Evolutionary conservation across 164 flowering plant genomes (phyloP).

Genomic region (Nymphaea colorata): DNA sequence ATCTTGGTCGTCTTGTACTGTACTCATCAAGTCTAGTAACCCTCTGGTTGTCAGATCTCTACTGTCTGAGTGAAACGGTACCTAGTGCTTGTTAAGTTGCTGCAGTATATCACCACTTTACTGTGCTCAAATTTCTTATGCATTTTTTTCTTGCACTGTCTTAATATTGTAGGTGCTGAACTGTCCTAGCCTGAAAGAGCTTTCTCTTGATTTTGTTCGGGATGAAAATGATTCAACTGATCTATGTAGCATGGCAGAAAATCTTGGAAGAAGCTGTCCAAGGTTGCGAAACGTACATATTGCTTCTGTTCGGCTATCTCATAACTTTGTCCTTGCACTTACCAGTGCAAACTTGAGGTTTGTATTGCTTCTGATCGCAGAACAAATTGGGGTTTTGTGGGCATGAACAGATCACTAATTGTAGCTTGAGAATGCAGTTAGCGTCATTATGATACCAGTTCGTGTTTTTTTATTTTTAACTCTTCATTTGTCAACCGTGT

Average conservation of each 20-base stretch:
- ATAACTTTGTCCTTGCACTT: slow-evolving; percentile 75
- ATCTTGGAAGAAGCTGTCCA: slow-evolving; percentile 68
- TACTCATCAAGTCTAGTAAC: slow-evolving; percentile 69
- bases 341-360: slow-evolving; percentile 82
- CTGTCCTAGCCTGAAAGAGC: slow-evolving; percentile 77
- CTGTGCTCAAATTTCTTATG: background rate
- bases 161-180: slow-evolving; percentile 47
- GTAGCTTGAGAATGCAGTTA: no score
- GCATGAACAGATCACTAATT: no score
- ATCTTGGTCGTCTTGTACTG: slow-evolving; percentile 52
- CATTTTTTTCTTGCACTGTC: background rate
- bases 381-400: background rate
- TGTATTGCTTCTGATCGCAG: slow-evolving; percentile 5
- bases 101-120: background rate
- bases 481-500: no score
- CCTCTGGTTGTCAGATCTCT: slow-evolving; percentile 86
- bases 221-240: slow-evolving; percentile 75
- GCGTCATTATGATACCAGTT: no score
- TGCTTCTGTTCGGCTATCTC: slow-evolving; percentile 66
- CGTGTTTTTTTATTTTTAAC: background rate
- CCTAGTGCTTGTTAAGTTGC: background rate
- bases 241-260: slow-evolving; percentile 47
- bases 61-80: slow-evolving; percentile 78
- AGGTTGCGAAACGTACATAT: slow-evolving; percentile 77
- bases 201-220: slow-evolving; percentile 72